phyloP scores from a whole-genome alignment of 345 rosid species.

The Odontarrhena argentea region DNA sequence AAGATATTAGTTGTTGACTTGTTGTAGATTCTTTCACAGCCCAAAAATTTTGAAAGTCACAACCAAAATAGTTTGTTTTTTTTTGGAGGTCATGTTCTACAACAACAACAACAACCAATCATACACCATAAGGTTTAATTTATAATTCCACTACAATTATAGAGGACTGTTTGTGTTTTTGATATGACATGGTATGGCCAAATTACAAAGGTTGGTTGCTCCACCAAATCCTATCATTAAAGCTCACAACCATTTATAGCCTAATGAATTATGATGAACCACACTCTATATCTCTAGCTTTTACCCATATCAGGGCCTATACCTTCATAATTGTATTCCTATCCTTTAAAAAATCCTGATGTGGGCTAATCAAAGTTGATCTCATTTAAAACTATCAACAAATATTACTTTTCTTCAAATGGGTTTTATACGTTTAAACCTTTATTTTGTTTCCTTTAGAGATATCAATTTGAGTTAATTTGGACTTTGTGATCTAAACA shows the following conservation, averaged over 20 bases:
- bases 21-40: too few relatives aligned
- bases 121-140: background rate
- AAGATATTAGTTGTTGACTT: too few relatives aligned
- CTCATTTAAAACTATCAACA: conserved; percentile 8
- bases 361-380: conserved; percentile 8
- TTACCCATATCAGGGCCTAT: background rate
- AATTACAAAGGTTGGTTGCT: conserved; percentile 23
- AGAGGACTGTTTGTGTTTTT: background rate
- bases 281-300: conserved; percentile 23
- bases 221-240: conserved; percentile 27
- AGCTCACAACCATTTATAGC: conserved; percentile 31
- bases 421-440: background rate
- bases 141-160: background rate
- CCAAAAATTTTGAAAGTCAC: too few relatives aligned
- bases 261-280: conserved; percentile 33
- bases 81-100: too few relatives aligned
- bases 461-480: conserved; percentile 2
- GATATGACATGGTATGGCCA: conserved; percentile 25
- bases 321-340: conserved; percentile 32
- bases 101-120: background rate
- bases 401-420: background rate
- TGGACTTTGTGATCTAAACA: background rate
- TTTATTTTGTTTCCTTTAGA: background rate
- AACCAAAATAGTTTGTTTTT: background rate
- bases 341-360: conserved; percentile 21